A percentile compares a stretch with the other conserved stretches of the same genome.
phyloP scores from a whole-genome alignment of 1,284 basidiomycete species.

The Boletus mariae region DNA sequence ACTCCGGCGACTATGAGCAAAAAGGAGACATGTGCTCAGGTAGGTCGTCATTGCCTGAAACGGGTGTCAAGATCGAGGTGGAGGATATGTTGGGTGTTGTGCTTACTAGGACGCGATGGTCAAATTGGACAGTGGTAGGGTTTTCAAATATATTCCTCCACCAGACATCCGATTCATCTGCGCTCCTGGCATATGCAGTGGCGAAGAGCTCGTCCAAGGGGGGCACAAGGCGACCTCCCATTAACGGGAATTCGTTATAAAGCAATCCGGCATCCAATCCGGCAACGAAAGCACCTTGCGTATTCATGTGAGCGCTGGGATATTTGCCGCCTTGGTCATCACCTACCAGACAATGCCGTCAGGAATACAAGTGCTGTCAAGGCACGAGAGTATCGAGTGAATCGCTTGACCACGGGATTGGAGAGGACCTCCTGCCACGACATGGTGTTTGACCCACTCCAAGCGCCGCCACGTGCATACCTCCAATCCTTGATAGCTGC shows the following conservation, averaged over 20 bases:
- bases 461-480: conserved; percentile 48
- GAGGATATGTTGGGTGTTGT: background rate
- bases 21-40: conserved; percentile 63
- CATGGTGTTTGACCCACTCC: conserved; percentile 43
- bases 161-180: conserved; percentile 74
- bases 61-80: background rate
- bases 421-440: conserved; percentile 53
- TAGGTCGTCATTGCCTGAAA: conserved; percentile 83
- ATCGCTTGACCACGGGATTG: conserved; percentile 55
- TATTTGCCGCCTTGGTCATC: conserved; percentile 10
- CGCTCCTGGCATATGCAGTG: conserved; percentile 63
- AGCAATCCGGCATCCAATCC: conserved; percentile 94
- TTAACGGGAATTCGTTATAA: conserved; percentile 97
- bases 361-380: conserved; percentile 79
- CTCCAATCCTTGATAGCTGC: conserved; percentile 80
- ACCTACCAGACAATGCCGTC: conserved; percentile 83
- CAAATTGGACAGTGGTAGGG: conserved; percentile 95
- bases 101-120: conserved; percentile 87
- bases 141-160: conserved; percentile 97
- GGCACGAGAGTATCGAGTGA: conserved; percentile 57
- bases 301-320: conserved; percentile 7
- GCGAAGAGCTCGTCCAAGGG: conserved; percentile 84
- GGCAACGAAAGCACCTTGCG: conserved; percentile 90
- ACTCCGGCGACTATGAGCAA: conserved; percentile 50
- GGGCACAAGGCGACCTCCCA: conserved; percentile 88